Evolutionary conservation across 148 eudicot species (phyloP).

Genomic region (Dysphania ambrosioides): DNA sequence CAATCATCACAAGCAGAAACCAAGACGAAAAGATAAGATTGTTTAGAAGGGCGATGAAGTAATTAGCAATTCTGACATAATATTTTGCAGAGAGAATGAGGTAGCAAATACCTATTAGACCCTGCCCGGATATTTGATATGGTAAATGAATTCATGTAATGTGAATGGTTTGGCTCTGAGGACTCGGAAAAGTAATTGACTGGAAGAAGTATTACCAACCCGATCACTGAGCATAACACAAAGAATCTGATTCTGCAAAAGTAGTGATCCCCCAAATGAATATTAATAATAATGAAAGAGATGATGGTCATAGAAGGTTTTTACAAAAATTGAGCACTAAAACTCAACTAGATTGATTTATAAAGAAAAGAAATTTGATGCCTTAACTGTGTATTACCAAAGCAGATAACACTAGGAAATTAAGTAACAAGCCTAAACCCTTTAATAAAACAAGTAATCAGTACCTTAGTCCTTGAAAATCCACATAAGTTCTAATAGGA

Average conservation of each 20-base stretch:
- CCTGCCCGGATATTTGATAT: slow-evolving; percentile 70
- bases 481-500: neutral
- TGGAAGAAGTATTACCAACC: slow-evolving; percentile 68
- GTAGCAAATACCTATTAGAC: slow-evolving; percentile 64
- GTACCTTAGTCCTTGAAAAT: neutral
- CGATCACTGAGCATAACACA: slow-evolving; percentile 62
- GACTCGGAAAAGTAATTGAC: slow-evolving; percentile 48
- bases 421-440: neutral
- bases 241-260: slow-evolving; percentile 78
- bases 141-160: slow-evolving; percentile 65
- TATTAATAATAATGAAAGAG: neutral
- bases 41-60: neutral
- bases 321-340: neutral
- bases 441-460: neutral
- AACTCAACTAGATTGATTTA: neutral
- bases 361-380: neutral
- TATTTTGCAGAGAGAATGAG: no score
- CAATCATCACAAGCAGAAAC: neutral
- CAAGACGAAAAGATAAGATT: neutral
- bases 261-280: neutral
- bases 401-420: neutral
- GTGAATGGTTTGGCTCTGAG: slow-evolving; percentile 29
- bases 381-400: neutral
- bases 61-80: neutral
- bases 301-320: neutral